These are phyloP conservation scores for Kwoniella sp. DNA, from an alignment of 768 basidiomycete species.

Conservation along the genomic window DNA sequence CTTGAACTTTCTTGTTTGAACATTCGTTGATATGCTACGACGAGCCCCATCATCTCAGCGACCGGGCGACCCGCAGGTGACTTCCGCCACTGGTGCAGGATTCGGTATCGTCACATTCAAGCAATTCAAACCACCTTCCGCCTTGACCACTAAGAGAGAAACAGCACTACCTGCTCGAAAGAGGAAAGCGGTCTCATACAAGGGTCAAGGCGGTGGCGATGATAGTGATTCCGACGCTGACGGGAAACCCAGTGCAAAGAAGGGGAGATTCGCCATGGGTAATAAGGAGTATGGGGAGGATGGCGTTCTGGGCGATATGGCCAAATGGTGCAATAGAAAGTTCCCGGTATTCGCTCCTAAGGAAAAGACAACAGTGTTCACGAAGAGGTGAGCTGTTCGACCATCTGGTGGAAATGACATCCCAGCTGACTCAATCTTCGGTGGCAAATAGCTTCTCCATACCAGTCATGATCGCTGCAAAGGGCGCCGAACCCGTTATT, in stretches of 20 bases:
- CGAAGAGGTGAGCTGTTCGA: slow-evolving; percentile 47
- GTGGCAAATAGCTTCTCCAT: slow-evolving; percentile 72
- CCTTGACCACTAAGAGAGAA: slow-evolving; percentile 33
- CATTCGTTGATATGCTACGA: slow-evolving; percentile 39
- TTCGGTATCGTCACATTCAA: slow-evolving; percentile 53
- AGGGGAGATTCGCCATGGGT: slow-evolving; percentile 64
- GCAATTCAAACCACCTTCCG: slow-evolving; percentile 54
- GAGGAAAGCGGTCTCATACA: slow-evolving; percentile 85
- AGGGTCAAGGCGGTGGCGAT: slow-evolving; percentile 58
- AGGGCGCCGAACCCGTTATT: slow-evolving; percentile 46
- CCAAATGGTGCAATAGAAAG: slow-evolving; percentile 55
- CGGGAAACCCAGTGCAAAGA: slow-evolving; percentile 63
- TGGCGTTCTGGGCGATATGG: slow-evolving; percentile 66
- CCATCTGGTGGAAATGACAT: too few relatives aligned
- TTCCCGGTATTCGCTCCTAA: slow-evolving; percentile 62
- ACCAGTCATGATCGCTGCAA: slow-evolving; percentile 60
- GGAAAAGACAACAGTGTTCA: slow-evolving; percentile 50
- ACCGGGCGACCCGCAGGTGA: slow-evolving; percentile 41
- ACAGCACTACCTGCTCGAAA: slow-evolving; percentile 61
- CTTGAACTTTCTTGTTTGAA: too few relatives aligned
- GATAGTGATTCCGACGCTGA: slow-evolving; percentile 61
- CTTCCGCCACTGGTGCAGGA: slow-evolving; percentile 51
- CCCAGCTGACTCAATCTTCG: neutral
- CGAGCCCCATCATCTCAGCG: slow-evolving; percentile 32
- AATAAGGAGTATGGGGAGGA: slow-evolving; percentile 66